Base-by-base conservation (phyloP, 306 rosid genomes). In the Senna tora region DNA sequence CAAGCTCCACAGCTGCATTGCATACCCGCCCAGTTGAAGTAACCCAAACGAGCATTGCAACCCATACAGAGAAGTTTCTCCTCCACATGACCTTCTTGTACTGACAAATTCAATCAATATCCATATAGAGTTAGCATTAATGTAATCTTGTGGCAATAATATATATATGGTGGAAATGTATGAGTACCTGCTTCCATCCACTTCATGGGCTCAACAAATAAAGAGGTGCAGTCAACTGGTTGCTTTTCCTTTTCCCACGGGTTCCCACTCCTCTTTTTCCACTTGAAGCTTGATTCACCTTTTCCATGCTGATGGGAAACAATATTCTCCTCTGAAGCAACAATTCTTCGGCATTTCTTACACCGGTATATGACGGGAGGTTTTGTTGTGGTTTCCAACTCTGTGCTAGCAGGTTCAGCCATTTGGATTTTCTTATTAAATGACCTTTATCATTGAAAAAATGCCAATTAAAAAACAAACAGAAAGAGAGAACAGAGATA, bases 1-100 rank as follows among this genome's bases (percentile, higher is more conserved):
- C 95, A 91, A 49, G 95, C 95, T 63, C 97, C 97, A 39, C 97
- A 88, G 82, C 81, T 91, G 82, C 95, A 91, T 75, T 91, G 92
- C 92, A 91, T 83, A 22, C 97, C 95, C 17, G 92, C 90, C 97
- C 97, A 91, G 71, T 88, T 91, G 92, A 88, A 91, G 83, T 80
- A 80, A 65, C 95, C 97, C 82, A 91, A 78, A 59, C 95, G 97
- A 39, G 92, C 90, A 55, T 88, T 91, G 79, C 97, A 91, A 8
- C 92, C 92, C 46, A 86, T 70, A 74, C 97, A 91, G 47, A 79
- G 86, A 47, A 91, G 87, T 68, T 83, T 91, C 55, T 88, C 90
- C 76, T 83, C 85, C 81, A 88, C 92, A n/a, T 86, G 76, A 67
- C 97, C 97, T 38, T 91, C 95, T 84, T 91, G 85, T 6, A 91